Percentiles rank a stretch among this genome's conserved stretches.
These are phyloP conservation scores for Fusarium chaquense DNA, from an alignment of 2,329 filamentous ascomycete species.

Conservation along the genomic window DNA sequence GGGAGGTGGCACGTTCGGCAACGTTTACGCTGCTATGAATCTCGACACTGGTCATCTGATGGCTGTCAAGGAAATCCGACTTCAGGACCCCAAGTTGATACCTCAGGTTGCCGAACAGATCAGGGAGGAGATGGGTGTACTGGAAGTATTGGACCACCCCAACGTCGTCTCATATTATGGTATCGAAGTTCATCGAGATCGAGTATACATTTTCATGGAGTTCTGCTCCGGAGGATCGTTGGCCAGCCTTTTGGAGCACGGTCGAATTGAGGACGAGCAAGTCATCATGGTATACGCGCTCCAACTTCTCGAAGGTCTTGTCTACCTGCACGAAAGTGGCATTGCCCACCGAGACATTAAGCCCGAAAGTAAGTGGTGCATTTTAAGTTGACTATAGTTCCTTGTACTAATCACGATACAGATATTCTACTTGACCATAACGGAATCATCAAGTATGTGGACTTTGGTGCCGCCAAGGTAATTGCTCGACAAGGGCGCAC, in stretches of 20 bases:
- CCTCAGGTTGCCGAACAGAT: constrained; percentile 95
- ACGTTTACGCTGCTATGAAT: constrained; percentile 97
- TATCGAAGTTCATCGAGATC: constrained; percentile 97
- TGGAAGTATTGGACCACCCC: constrained; percentile 95
- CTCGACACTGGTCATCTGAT: constrained; percentile 95
- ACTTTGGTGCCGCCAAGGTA: constrained; percentile 97
- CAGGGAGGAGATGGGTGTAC: constrained; percentile 94
- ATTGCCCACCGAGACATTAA: constrained; percentile 99
- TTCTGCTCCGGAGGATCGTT: constrained; percentile 97
- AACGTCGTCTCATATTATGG: constrained; percentile 98
- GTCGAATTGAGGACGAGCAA: constrained; percentile 96
- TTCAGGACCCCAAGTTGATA: constrained; percentile 96
- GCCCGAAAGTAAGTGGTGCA: constrained; percentile 82
- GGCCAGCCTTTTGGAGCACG: constrained; percentile 90
- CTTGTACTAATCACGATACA: constrained; percentile 51
- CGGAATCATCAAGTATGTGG: constrained; percentile 98
- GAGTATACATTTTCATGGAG: constrained; percentile 99
- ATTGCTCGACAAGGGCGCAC: constrained; percentile 95
- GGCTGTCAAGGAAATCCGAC: constrained; percentile 98
- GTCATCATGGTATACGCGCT: constrained; percentile 97
- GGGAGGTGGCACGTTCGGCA: constrained; percentile 95
- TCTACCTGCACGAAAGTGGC: constrained; percentile 89
- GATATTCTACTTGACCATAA: constrained; percentile 97
- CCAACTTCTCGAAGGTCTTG: constrained; percentile 92
- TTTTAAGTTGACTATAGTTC: background rate